Evolutionary conservation across 257 asterid genomes (phyloP), one percentile per base, ranked within the genome.

Genomic region (Nicotiana noctiflora): DNA sequence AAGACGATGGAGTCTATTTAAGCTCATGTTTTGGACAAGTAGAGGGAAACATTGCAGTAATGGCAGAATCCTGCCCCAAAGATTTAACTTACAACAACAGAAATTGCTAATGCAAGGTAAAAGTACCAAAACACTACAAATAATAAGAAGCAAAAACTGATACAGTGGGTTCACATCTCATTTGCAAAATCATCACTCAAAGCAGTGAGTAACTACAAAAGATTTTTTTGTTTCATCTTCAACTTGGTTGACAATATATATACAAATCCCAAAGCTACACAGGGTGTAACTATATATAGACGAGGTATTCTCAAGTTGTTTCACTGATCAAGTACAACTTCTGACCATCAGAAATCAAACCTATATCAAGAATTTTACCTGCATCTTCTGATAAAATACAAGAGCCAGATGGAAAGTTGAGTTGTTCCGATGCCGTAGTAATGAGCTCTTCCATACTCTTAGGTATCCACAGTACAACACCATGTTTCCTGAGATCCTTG

Each of bases 311-410:
- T 79, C 57, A 79, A 51, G 85, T 78, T 80, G 82, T 87, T 81
- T 91, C 90, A 75, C 81, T 82, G 76, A 90, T 79, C 88, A 90
- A 64, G 67, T 87, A 91, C 91, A 95, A 81, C 82, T 89, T 91
- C 76, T 92, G 93, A 25, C 90, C 97, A 83, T 95, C 95, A 40
- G 37, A 57, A 25, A 95, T 89, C 92, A 91, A 84, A 83, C 90
- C 91, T n/a, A 83, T 90, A 60, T 93, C 97, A 23, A 88, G 27
- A 80, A 95, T 88, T 87, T 83, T 89, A 62, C 97, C 99, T 34
- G 90, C 99, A 79, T 95, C 99, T 88, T 95, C 98, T 12, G 99
- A 84, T 80, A 93, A 82, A 83, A 95, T 70, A 84, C 86, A 90
- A 15, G 85, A 83, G 51, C 88, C 88, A 8, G 85, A 86, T n/a